These are phyloP conservation scores for Boletus coccyginus DNA, from an alignment of 768 basidiomycete genomes.

Conservation along the genomic window DNA sequence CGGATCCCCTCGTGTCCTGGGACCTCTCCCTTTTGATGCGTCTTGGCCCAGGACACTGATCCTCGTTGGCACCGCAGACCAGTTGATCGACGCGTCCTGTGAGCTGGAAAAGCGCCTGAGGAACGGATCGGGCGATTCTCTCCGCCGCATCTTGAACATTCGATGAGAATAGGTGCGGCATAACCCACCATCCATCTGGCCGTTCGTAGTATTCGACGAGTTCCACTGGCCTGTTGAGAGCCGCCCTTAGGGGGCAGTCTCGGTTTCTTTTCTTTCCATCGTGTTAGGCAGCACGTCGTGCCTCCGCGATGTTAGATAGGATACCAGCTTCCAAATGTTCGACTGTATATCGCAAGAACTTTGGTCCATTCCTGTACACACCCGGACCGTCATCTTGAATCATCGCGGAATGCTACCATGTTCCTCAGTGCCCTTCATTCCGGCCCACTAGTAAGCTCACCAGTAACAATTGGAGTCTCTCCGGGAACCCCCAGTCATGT, in stretches of 20 bases:
- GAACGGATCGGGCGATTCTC: slow-evolving; percentile 11
- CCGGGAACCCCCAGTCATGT: too few species aligned
- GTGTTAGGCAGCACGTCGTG: not conserved
- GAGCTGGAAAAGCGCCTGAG: slow-evolving; percentile 8
- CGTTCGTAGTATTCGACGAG: slow-evolving; percentile 24
- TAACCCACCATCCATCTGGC: slow-evolving; percentile 24
- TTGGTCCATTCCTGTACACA: too few species aligned
- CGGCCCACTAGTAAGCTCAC: too few species aligned
- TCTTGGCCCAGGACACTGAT: slow-evolving; percentile 25
- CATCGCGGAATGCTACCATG: too few species aligned
- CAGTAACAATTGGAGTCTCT: too few species aligned
- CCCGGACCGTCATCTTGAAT: too few species aligned
- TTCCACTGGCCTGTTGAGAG: slow-evolving; percentile 6
- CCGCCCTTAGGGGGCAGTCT: not conserved
- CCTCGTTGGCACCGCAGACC: slow-evolving; percentile 19
- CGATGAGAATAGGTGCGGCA: slow-evolving; percentile 14
- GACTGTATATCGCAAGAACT: not conserved
- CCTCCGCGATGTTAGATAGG: too few species aligned
- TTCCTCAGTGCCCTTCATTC: too few species aligned
- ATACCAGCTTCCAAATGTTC: too few species aligned
- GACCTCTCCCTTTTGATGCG: too few species aligned
- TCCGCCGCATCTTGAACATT: slow-evolving; percentile 8
- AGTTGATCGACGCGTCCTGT: slow-evolving; percentile 5
- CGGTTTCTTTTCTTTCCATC: not conserved
- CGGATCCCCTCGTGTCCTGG: too few species aligned